phyloP scores from a whole-genome alignment of 495 filamentous ascomycete genomes.

The Trichoderma virens region DNA sequence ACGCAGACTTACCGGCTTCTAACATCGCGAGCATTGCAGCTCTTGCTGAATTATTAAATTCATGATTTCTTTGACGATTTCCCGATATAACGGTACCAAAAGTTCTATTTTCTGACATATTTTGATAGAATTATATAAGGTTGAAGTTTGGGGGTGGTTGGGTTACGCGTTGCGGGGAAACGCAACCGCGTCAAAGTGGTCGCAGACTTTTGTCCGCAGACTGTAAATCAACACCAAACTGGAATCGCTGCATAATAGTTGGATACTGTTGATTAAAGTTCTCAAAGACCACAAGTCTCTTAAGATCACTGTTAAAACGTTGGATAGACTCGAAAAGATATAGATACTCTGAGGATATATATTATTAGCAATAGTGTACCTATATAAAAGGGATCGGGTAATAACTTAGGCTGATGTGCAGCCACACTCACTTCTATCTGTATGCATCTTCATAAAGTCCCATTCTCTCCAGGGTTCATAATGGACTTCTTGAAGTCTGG shows the following conservation, averaged over 20 bases:
- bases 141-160: no score
- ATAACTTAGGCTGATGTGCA: not conserved
- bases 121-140: no score
- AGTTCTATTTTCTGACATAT: no score
- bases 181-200: no score
- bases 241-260: constrained; percentile 19
- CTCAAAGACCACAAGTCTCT: constrained; percentile 25
- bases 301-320: constrained; percentile 19
- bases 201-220: no score
- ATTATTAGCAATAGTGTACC: constrained; percentile 14
- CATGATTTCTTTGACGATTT: no score
- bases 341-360: constrained; percentile 15
- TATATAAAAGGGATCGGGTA: constrained; percentile 10
- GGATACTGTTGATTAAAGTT: constrained; percentile 26
- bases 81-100: no score
- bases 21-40: no score
- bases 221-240: no score
- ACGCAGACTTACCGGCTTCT: no score
- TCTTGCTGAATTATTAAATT: no score
- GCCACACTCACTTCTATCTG: constrained; percentile 20
- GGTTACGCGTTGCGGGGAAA: no score
- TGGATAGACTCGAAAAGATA: constrained; percentile 22
- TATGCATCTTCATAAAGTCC: constrained; percentile 16
- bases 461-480: constrained; percentile 30
- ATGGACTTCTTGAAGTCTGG: constrained; percentile 26